Evolutionary conservation across 768 basidiomycete species (phyloP).

Genomic region (Mycena filopes): DNA sequence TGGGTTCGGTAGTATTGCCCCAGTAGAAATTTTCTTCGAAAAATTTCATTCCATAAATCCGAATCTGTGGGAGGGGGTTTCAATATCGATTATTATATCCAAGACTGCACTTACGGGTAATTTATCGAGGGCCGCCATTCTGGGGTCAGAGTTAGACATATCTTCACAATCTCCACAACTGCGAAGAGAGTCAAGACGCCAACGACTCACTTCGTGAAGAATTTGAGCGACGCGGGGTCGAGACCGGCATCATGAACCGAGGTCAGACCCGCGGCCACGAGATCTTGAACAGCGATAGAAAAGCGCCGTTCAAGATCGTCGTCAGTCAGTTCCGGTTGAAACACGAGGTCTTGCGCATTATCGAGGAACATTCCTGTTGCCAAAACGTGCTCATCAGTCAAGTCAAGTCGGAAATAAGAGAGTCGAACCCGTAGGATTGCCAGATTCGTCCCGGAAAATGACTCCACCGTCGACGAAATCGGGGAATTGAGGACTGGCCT

Average conservation of each 20-base stretch:
- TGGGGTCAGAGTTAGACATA: slow-evolving; percentile 43
- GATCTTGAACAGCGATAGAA: slow-evolving; percentile 70
- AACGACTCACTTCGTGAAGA: slow-evolving; percentile 57
- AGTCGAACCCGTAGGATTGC: slow-evolving; percentile 73
- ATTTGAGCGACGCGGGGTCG: slow-evolving; percentile 72
- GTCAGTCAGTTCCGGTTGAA: slow-evolving; percentile 71
- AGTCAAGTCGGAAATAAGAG: slow-evolving; percentile 10
- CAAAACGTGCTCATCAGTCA: slow-evolving; percentile 13
- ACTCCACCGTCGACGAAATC: slow-evolving; percentile 80
- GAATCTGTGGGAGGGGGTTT: slow-evolving; percentile 56
- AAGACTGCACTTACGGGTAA: slow-evolving; percentile 62
- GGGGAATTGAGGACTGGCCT: slow-evolving; percentile 70
- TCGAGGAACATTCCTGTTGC: slow-evolving; percentile 78
- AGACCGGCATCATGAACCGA: slow-evolving; percentile 90
- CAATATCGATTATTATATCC: background rate
- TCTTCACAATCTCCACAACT: background rate
- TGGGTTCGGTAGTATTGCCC: slow-evolving; percentile 69
- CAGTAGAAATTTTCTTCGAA: slow-evolving; percentile 80
- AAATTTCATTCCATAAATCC: slow-evolving; percentile 81
- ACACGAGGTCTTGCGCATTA: slow-evolving; percentile 84
- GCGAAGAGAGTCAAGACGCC: too few species aligned
- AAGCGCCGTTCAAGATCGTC: slow-evolving; percentile 71
- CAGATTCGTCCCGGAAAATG: slow-evolving; percentile 73
- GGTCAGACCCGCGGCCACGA: slow-evolving; percentile 78
- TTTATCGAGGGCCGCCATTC: slow-evolving; percentile 66